Base-by-base conservation (phyloP, 768 basidiomycete species). In the Boletus pseudopeckii region DNA sequence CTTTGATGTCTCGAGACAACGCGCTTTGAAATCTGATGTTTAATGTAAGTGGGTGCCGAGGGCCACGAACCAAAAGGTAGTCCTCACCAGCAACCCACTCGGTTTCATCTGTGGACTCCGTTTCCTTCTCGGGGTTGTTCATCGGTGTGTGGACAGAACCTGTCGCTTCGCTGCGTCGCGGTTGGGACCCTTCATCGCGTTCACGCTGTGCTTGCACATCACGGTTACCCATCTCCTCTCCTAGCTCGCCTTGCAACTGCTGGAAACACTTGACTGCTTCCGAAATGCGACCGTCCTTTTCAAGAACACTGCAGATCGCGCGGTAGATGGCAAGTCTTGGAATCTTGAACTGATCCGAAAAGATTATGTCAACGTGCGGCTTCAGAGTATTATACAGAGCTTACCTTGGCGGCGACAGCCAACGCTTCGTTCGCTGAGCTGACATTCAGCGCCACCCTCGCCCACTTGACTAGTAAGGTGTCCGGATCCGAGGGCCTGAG, bases 401-500 rank as follows among this genome's bases (percentile, higher is more conserved):
- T 14, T 49, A 61, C 60, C 39, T 56, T 39, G 3, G 13, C 7
- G 2, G 57, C 36, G 6, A 24, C 37, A n/a, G 1, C 18, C 14
- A 57, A 14, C 10, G 8, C 52, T 10, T 57, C n/a, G 5, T 20
- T 43, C 3, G 11, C 17, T 5, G 57, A 32, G 17, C 44, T 7
- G 18, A n/a, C 39, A 7, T 10, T 17, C 18, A 61, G 15, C 33
- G 22, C 24, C 1, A n/a, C 17, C 2, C 7, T 30, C 13, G 18
- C 47, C 59, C 60, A 61, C 33, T 61, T 61, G 4, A 3, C 9
- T 0, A 61, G 15, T 11, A 61, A 3, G 13, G n/a, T 6, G 2
- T 43, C 20, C 3, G 52, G 26, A 4, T 3, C 22, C 11, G 52
- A 17, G 7, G 51, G 39, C 33, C 34, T 7, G 17, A 61, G 43